phyloP scores from a whole-genome alignment of 177 flowering plant genomes.

The Tripterygium wilfordii region DNA sequence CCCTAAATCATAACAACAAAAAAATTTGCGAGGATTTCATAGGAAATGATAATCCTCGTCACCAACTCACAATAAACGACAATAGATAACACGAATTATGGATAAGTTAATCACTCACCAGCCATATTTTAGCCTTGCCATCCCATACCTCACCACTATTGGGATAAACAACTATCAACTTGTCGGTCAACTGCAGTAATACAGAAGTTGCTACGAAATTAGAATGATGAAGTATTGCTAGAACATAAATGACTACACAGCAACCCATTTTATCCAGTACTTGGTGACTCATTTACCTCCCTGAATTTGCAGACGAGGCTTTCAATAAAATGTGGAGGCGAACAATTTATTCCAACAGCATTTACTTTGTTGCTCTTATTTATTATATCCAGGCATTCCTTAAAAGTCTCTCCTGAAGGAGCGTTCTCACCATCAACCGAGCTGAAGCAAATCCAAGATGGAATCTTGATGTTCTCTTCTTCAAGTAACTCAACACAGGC shows the following conservation, averaged over 20 bases:
- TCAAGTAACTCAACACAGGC: conserved; percentile 85
- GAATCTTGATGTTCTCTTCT: conserved; percentile 62
- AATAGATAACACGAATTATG: neutral
- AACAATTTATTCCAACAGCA: conserved; percentile 81
- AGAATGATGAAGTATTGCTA: neutral
- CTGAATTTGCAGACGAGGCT: conserved; percentile 49
- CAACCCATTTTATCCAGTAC: neutral
- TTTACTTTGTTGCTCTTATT: conserved; percentile 51
- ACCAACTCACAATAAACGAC: no score
- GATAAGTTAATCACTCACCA: conserved; percentile 42
- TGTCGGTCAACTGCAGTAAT: conserved; percentile 48
- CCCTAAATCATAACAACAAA: no score
- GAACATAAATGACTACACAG: no score
- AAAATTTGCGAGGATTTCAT: no score
- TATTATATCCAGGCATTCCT: conserved; percentile 54
- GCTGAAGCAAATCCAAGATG: conserved; percentile 88
- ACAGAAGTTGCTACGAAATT: neutral
- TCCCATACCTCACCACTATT: conserved; percentile 93
- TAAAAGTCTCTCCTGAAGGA: conserved; percentile 71
- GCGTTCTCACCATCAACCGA: conserved; percentile 80
- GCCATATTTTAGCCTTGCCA: conserved; percentile 75
- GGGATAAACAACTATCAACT: conserved; percentile 75
- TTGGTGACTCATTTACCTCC: conserved; percentile 29
- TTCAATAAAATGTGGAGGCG: conserved; percentile 76
- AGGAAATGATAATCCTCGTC: neutral